Percentiles rank a stretch among this genome's conserved stretches.
Conservation (phyloP, 75 land plant genomes). For the Picea glauca region DNA sequence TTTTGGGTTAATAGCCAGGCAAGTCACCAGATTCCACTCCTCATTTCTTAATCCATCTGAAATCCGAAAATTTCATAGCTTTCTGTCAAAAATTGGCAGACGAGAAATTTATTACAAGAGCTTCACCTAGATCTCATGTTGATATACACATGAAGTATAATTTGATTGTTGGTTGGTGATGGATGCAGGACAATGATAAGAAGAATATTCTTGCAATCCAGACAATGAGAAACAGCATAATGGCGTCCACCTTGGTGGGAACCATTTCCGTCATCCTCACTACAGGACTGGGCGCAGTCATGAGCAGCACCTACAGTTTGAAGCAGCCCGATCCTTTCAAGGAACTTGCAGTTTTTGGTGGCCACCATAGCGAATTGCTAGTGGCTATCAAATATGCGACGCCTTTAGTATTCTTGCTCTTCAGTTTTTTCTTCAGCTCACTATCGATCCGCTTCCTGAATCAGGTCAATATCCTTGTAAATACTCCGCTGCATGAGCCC, state of each 20-base stretch:
- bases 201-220: conserved; percentile 40
- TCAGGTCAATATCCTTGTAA: conserved; percentile 30
- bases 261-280: conserved; percentile 24
- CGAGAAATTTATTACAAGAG: too few species aligned
- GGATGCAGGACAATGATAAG: conserved; percentile 37
- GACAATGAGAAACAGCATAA: conserved; percentile 29
- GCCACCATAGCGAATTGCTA: neutral
- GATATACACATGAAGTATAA: too few species aligned
- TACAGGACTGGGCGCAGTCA: conserved; percentile 20
- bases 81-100: too few species aligned
- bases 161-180: neutral
- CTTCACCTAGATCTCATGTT: too few species aligned
- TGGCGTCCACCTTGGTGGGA: conserved; percentile 36
- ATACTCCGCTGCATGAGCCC: conserved; percentile 21
- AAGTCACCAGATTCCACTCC: too few species aligned
- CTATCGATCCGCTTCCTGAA: conserved; percentile 29
- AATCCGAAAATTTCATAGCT: too few species aligned
- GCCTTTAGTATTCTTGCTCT: conserved; percentile 22
- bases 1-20: too few species aligned
- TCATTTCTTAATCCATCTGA: too few species aligned
- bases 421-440: conserved; percentile 25
- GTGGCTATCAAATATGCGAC: conserved; percentile 14
- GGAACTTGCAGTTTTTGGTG: conserved; percentile 17
- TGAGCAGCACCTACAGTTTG: conserved; percentile 1
- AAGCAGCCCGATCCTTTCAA: neutral